These are phyloP conservation scores for Mrakia gelida DNA, from an alignment of 768 basidiomycete genomes.

Conservation along the genomic window DNA sequence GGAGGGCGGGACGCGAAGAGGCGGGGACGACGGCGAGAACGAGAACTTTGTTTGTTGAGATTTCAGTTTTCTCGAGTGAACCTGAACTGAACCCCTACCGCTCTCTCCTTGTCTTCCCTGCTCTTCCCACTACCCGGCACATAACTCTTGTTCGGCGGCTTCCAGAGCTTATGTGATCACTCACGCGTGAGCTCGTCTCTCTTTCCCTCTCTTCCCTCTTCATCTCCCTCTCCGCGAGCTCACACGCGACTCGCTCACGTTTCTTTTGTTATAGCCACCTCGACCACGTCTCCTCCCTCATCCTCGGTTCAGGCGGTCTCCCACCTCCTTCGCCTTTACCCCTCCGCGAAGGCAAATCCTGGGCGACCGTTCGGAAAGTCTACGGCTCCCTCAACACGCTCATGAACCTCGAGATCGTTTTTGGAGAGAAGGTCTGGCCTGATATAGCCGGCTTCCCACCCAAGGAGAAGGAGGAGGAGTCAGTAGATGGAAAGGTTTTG, in stretches of 20 bases:
- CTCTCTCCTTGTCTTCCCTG: neutral
- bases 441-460: conserved; percentile 60
- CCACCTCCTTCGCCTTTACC: conserved; percentile 58
- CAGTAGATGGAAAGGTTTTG: conserved; percentile 26
- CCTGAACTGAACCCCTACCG: neutral
- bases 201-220: conserved; percentile 11
- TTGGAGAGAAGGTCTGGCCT: conserved; percentile 79
- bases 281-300: conserved; percentile 79
- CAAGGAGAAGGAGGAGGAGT: conserved; percentile 51
- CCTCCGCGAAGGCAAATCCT: neutral
- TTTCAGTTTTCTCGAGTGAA: neutral
- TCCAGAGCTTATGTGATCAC: conserved; percentile 11
- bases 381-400: conserved; percentile 50
- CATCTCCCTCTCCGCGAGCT: conserved; percentile 18
- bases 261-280: conserved; percentile 72
- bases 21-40: neutral
- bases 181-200: conserved; percentile 5
- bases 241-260: conserved; percentile 58
- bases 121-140: neutral
- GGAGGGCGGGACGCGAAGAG: neutral
- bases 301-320: conserved; percentile 76
- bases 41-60: neutral
- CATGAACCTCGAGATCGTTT: conserved; percentile 64
- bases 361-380: conserved; percentile 9
- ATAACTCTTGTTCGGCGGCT: neutral